Evolutionary conservation across 345 rosid genomes (phyloP), one percentile per base, ranked within the genome.

Genomic region (Pugionium dolabratum): DNA sequence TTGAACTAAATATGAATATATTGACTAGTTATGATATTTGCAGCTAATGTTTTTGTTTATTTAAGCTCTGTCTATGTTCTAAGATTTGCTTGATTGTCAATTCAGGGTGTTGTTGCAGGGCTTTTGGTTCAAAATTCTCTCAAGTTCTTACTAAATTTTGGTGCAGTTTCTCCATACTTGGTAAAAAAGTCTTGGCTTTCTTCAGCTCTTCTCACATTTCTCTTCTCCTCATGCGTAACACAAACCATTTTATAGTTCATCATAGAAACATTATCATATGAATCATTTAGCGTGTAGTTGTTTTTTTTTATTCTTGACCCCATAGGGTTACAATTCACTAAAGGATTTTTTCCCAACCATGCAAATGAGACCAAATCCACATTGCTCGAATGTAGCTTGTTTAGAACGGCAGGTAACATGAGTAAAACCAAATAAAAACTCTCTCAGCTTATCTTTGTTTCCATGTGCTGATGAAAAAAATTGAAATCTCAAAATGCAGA

Each of bases 91-190:
- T 63, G 35, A 7, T 70, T 66, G 58, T 58, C 31, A 66, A 78
- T 70, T 62, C 88, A 90, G 97, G 97, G 96, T 75, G 99, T 94
- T 78, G 87, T 94, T 76, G 95, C 97, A 0, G 99, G 99, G 52
- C 93, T 85, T 51, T 79, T 94, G 70, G 92, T 94, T 70, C 97
- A 94, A 75, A 94, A 85, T 70, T 84, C 99, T 4, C 88, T 94
- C 40, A 90, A 90, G 79, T 84, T 81, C 74, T 75, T 94, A 63
- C 83, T 94, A 62, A 84, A 81, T 32, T 90, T 90, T 77, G 99
- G 99, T 56, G 77, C 84, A 18, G 95, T 90, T 52, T 86, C 99
- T 51, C 89, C 96, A 3, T 90, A 90, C 82, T 75, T 86, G 90
- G 97, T 90, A 86, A 67, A 29, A 29, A 34, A 55, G 48, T 51